These are phyloP conservation scores for Capniomyces stellatus DNA, from an alignment of 371 early-diverging fungal genomes.

Conservation along the genomic window DNA sequence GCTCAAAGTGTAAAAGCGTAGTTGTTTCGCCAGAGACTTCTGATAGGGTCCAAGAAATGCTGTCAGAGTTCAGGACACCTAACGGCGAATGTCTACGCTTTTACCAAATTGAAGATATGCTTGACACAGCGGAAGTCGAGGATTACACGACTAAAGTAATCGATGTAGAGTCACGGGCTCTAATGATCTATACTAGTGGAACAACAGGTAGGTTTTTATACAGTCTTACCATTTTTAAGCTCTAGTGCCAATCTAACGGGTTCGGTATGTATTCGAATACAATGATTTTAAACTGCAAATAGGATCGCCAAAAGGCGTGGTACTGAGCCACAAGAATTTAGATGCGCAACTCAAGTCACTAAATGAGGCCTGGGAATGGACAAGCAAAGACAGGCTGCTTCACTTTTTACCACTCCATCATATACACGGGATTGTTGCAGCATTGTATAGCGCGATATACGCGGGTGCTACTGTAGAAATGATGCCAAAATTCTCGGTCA, in stretches of 20 bases:
- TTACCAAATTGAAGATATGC: conserved; percentile 7
- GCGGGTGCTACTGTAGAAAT: conserved; percentile 61
- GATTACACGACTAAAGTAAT: conserved; percentile 4
- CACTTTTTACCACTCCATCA: conserved; percentile 73
- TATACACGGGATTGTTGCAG: conserved; percentile 39
- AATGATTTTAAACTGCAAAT: too few relatives aligned
- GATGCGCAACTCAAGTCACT: conserved; percentile 43
- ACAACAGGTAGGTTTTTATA: conserved; percentile 65
- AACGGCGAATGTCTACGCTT: conserved; percentile 3
- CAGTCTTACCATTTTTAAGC: conserved; percentile 47
- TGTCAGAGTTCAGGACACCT: neutral
- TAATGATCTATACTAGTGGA: conserved; percentile 69
- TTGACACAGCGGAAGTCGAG: neutral
- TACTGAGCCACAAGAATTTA: conserved; percentile 54
- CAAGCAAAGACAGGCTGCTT: conserved; percentile 40
- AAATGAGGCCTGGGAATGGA: conserved; percentile 56
- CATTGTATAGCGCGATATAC: conserved; percentile 32
- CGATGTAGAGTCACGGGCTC: conserved; percentile 28
- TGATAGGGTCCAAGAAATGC: conserved; percentile 4
- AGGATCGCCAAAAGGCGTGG: conserved; percentile 58
- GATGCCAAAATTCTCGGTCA: conserved; percentile 41
- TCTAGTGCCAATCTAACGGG: too few relatives aligned
- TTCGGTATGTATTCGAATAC: too few relatives aligned
- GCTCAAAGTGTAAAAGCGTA: conserved; percentile 7
- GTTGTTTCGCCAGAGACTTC: conserved; percentile 5